phyloP scores from a whole-genome alignment of 768 basidiomycete genomes.

The Thelephora aurantiotincta region DNA sequence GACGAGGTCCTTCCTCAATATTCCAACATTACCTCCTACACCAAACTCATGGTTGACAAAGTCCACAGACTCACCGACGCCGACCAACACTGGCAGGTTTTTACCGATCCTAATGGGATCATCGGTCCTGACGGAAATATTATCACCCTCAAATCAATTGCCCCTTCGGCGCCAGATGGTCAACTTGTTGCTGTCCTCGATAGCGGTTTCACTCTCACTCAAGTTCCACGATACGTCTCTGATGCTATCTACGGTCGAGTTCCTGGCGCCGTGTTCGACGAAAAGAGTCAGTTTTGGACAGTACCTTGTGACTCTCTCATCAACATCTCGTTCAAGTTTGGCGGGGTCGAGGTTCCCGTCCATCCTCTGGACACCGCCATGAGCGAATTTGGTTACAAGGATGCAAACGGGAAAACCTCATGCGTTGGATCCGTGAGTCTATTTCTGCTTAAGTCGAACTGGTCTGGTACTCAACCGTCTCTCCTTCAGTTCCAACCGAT shows the following conservation, averaged over 20 bases:
- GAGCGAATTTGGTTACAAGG: conserved; percentile 37
- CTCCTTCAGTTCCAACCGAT: conserved; percentile 62
- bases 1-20: conserved; percentile 49
- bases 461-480: conserved; percentile 1
- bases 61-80: conserved; percentile 44
- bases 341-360: conserved; percentile 51
- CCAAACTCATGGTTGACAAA: conserved; percentile 50
- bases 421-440: conserved; percentile 56
- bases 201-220: conserved; percentile 57
- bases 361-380: conserved; percentile 62
- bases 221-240: conserved; percentile 60
- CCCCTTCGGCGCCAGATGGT: conserved; percentile 47
- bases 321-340: conserved; percentile 59
- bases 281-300: conserved; percentile 44
- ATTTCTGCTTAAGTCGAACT: neutral
- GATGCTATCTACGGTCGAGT: conserved; percentile 76
- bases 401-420: conserved; percentile 34
- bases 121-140: conserved; percentile 64
- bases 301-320: conserved; percentile 64
- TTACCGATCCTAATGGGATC: conserved; percentile 54
- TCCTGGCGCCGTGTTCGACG: conserved; percentile 53
- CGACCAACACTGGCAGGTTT: conserved; percentile 74
- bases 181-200: conserved; percentile 63
- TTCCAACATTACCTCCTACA: conserved; percentile 44
- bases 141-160: conserved; percentile 49